Evolutionary conservation across 2,329 filamentous ascomycete genomes (phyloP), one percentile per base, ranked within the genome.

Genomic region (Lachnellula hyalina): DNA sequence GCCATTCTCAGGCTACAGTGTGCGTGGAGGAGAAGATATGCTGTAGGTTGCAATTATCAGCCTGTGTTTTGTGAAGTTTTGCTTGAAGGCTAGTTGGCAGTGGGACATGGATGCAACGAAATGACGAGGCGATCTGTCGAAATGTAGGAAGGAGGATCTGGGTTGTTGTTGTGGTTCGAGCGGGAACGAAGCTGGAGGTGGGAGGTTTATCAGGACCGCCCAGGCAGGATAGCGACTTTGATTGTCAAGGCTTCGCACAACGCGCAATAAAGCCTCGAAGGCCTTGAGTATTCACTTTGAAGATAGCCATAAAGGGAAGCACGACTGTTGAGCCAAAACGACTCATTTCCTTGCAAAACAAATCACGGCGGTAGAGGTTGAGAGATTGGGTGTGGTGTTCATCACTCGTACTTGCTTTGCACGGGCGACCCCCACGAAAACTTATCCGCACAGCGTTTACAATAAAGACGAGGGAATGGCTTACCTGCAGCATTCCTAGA

Each of bases 1-100:
- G 82, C 83, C 83, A 86, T 85, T 44, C 74, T 69, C 65, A 68
- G 60, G 61, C 60, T 67, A 54, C 52, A 59, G 52, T 61, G 36
- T 35, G 52, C 58, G 53, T 59, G 47, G 52, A 54, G 44, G 57
- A 51, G 42, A 54, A 51, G 48, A 55, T 55, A 57, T 49, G 57
- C 64, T 68, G 61, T 40, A 54, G 47, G 51, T 41, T 32, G 28
- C 8, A 55, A 54, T 41, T 44, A 56, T 66, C 63, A 66, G 63
- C 57, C 44, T 59, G 25, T 56, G 40, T n/a, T 47, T 52, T 38
- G 40, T 21, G 45, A 47, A 46, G 11, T 19, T 42, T n/a, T 47
- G 46, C 19, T 32, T 32, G 35, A 11, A 40, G 14, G 45, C 36
- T 21, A 15, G 47, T 25, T 28, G 49, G 34, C n/a, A 28, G 25